phyloP scores from a whole-genome alignment of 495 filamentous ascomycete genomes.

The Penicillium ochrochloron region DNA sequence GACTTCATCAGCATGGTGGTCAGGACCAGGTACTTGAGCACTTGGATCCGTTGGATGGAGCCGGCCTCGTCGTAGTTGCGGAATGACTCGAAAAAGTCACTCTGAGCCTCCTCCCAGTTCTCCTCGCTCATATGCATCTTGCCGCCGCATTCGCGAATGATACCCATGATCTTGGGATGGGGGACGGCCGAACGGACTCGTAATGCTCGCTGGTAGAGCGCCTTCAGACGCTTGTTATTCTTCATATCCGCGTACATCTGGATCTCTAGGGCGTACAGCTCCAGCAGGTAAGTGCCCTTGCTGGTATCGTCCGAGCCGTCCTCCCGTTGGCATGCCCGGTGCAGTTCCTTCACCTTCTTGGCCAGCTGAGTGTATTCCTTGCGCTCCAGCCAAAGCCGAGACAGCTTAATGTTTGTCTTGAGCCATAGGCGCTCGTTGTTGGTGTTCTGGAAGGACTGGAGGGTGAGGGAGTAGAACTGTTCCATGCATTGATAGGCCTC shows the following conservation, averaged over 20 bases:
- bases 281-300: slow-evolving; percentile 94
- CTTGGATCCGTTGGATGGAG: slow-evolving; percentile 93
- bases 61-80: slow-evolving; percentile 98
- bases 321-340: slow-evolving; percentile 84
- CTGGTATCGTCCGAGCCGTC: slow-evolving; percentile 92
- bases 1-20: slow-evolving; percentile 99
- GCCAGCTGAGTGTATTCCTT: slow-evolving; percentile 83
- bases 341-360: slow-evolving; percentile 85
- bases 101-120: slow-evolving; percentile 97
- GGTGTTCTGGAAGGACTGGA: slow-evolving; percentile 92
- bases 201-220: slow-evolving; percentile 86
- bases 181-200: slow-evolving; percentile 93
- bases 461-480: slow-evolving; percentile 90
- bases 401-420: slow-evolving; percentile 97
- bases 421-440: slow-evolving; percentile 98
- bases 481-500: slow-evolving; percentile 87
- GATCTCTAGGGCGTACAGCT: slow-evolving; percentile 96
- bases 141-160: slow-evolving; percentile 97
- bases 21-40: slow-evolving; percentile 94
- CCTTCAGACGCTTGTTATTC: slow-evolving; percentile 97
- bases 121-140: slow-evolving; percentile 99
- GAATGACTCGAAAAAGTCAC: slow-evolving; percentile 98
- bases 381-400: slow-evolving; percentile 84
- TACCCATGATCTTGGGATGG: slow-evolving; percentile 98
- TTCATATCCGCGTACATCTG: slow-evolving; percentile 97